These are phyloP conservation scores for Carpinus viminea DNA, from an alignment of 306 rosid species.

Conservation along the genomic window DNA sequence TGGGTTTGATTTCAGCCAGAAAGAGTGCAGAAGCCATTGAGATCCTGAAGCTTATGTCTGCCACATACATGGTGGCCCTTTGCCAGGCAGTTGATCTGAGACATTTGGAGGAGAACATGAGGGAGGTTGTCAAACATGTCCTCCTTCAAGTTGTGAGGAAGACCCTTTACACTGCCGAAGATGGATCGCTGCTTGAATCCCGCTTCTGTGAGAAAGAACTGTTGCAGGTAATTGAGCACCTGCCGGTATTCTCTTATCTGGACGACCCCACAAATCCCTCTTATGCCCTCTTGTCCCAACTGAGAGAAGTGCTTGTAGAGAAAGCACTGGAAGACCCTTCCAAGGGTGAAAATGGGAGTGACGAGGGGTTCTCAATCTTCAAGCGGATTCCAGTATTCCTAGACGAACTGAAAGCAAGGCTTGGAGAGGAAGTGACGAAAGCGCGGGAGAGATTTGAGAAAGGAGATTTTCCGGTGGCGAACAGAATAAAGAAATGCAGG, in stretches of 20 bases:
- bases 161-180: slow-evolving; percentile 27
- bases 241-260: slow-evolving; percentile 34
- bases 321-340: slow-evolving; percentile 29
- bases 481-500: slow-evolving; percentile 36
- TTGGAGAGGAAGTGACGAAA: slow-evolving; percentile 28
- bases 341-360: not conserved
- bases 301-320: slow-evolving; percentile 30
- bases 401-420: slow-evolving; percentile 27
- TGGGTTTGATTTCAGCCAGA: slow-evolving; percentile 40
- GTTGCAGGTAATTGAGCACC: slow-evolving; percentile 31
- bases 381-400: slow-evolving; percentile 33
- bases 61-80: slow-evolving; percentile 40
- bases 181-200: slow-evolving; percentile 30
- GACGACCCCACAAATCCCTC: slow-evolving; percentile 39
- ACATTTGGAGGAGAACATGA: slow-evolving; percentile 43
- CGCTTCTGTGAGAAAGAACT: slow-evolving; percentile 41
- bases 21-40: slow-evolving; percentile 43
- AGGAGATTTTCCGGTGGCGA: slow-evolving; percentile 22
- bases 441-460: slow-evolving; percentile 32
- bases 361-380: slow-evolving; percentile 19
- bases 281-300: slow-evolving; percentile 24
- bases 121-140: slow-evolving; percentile 26
- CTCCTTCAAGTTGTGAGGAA: slow-evolving; percentile 24
- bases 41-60: slow-evolving; percentile 40
- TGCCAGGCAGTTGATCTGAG: slow-evolving; percentile 42